These are phyloP conservation scores for Suillus subaureus DNA, from an alignment of 768 basidiomycete genomes.

Conservation along the genomic window DNA sequence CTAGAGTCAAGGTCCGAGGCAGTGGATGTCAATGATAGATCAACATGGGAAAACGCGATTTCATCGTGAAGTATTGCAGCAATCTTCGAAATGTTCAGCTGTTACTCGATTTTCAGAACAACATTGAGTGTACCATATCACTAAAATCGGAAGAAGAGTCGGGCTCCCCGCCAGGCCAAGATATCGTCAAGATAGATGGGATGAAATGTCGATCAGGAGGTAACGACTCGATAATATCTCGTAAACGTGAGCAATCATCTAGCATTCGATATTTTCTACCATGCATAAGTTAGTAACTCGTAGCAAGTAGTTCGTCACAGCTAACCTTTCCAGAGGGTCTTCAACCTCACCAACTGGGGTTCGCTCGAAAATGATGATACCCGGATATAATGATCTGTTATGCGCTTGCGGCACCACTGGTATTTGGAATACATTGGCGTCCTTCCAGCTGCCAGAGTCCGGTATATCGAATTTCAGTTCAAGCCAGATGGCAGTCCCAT, in stretches of 20 bases:
- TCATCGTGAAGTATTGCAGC: constrained; percentile 49
- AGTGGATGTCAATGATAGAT: constrained; percentile 52
- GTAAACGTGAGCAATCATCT: constrained; percentile 72
- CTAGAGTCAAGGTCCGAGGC: constrained; percentile 62
- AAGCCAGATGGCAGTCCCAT: constrained; percentile 80
- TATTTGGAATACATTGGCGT: constrained; percentile 63
- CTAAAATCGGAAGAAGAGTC: constrained; percentile 50
- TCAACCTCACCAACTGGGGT: constrained; percentile 62
- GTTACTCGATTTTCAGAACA: not conserved
- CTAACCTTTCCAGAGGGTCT: constrained; percentile 71
- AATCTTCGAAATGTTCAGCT: constrained; percentile 40
- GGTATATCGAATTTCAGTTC: constrained; percentile 77
- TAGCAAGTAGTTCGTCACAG: constrained; percentile 10
- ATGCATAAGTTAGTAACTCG: constrained; percentile 7
- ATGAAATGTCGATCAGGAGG: constrained; percentile 59
- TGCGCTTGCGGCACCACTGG: constrained; percentile 39
- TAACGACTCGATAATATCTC: constrained; percentile 59
- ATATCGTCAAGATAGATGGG: constrained; percentile 62
- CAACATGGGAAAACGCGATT: constrained; percentile 40
- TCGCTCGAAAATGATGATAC: constrained; percentile 75
- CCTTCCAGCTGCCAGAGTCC: constrained; percentile 60
- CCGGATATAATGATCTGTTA: constrained; percentile 47
- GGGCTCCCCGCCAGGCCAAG: constrained; percentile 55
- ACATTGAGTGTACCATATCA: constrained; percentile 53
- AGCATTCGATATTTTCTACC: constrained; percentile 68